Evolutionary conservation across 2,329 filamentous ascomycete genomes (phyloP).

Genomic region (Fusarium fujikuroi): DNA sequence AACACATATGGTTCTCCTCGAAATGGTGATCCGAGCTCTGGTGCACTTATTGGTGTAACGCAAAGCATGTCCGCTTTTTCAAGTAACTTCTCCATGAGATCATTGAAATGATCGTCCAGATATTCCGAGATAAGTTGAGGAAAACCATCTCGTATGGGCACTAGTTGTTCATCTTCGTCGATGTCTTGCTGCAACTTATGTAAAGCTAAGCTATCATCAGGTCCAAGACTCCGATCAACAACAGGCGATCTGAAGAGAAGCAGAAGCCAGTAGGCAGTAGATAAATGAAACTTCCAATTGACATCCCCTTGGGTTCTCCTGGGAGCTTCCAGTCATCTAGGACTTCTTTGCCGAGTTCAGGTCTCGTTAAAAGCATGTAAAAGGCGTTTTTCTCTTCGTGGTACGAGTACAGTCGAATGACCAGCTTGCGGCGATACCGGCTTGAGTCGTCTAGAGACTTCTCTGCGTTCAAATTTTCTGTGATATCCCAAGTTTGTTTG

Average conservation of each 20-base stretch:
- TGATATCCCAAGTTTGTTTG: not conserved
- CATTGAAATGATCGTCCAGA: not conserved
- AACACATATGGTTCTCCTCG: not conserved
- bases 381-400: constrained; percentile 3
- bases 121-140: no score
- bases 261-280: constrained; percentile 25
- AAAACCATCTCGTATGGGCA: no score
- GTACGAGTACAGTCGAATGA: constrained; percentile 3
- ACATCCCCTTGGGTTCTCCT: not conserved
- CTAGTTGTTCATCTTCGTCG: not conserved
- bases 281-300: constrained; percentile 21
- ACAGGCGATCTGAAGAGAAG: constrained; percentile 6
- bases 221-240: not conserved
- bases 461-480: not conserved
- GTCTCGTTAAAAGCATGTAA: not conserved
- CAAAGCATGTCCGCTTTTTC: not conserved
- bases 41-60: no score
- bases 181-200: not conserved
- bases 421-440: not conserved
- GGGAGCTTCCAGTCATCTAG: not conserved
- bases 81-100: not conserved
- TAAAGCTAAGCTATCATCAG: constrained; percentile 6
- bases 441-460: not conserved
- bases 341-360: not conserved
- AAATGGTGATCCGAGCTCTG: no score